These are phyloP conservation scores for Conringia planisiliqua DNA, from an alignment of 345 rosid species.

Conservation along the genomic window DNA sequence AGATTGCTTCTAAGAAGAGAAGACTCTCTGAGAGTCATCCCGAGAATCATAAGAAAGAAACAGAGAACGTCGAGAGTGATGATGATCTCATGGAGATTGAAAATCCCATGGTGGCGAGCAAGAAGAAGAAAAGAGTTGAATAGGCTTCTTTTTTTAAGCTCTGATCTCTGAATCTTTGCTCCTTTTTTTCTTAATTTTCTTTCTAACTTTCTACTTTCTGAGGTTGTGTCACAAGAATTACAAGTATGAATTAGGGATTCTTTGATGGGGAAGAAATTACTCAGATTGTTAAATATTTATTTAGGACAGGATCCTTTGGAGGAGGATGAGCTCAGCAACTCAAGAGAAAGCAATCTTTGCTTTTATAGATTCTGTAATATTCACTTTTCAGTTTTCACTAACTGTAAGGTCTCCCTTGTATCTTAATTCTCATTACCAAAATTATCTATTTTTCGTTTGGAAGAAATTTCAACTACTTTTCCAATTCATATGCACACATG, in stretches of 20 bases:
- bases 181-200: not conserved
- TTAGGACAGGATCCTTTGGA: slow-evolving; percentile 15
- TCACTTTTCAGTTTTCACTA: slow-evolving; percentile 19
- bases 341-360: slow-evolving; percentile 6
- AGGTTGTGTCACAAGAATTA: slow-evolving; percentile 10
- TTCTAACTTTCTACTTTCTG: slow-evolving; percentile 22
- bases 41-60: slow-evolving; percentile 25
- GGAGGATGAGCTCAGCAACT: slow-evolving; percentile 2
- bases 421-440: not conserved
- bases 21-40: slow-evolving; percentile 36
- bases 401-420: slow-evolving; percentile 26
- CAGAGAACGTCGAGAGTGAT: slow-evolving; percentile 40
- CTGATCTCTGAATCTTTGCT: slow-evolving; percentile 7
- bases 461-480: not conserved
- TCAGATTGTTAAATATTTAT: slow-evolving; percentile 21
- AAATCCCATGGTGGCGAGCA: slow-evolving; percentile 45
- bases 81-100: slow-evolving; percentile 53
- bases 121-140: slow-evolving; percentile 52
- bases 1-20: slow-evolving; percentile 53
- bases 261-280: slow-evolving; percentile 25
- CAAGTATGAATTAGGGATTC: slow-evolving; percentile 30
- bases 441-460: not conserved
- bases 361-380: slow-evolving; percentile 17
- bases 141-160: slow-evolving; percentile 18
- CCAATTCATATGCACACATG: not conserved